Evolutionary conservation across 768 basidiomycete species (phyloP), one percentile per base, ranked within the genome.

Genomic region (Chalciporus sphaerocephalus): DNA sequence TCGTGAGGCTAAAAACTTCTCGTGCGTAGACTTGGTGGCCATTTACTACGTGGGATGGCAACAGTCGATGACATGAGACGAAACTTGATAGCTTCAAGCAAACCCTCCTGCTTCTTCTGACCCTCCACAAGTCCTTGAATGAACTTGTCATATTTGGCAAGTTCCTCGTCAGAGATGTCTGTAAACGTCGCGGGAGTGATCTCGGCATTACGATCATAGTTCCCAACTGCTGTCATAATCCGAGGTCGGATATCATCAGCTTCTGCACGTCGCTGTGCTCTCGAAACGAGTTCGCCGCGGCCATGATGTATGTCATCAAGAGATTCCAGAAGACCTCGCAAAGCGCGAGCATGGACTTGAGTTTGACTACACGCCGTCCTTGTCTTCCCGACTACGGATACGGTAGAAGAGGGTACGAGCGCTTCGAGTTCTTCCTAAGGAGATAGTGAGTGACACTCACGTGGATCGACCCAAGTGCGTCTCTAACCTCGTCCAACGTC

Each of bases 101-200:
- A 56, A 7, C 74, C 75, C 36, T 78, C 74, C 55, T 95, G 91
- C 57, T 75, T 78, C 55, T 66, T 69, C 50, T 78, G 76, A 37
- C 75, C 70, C 25, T 73, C 70, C 13, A 51, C 71, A 30, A 84
- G 74, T 44, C 78, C 79, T 27, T 76, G 71, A 27, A 97, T 69
- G 58, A 83, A 85, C 48, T 75, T 76, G 47, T 90, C 87, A 51
- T 92, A 94, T 66, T 92, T 93, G 1, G 74, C 75, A 40, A 97
- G 65, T 56, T 89, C 87, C 48, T 81, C 76, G 45, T 91, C 85
- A 22, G 85, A 78, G 11, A 89, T 71, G 44, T 87, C 85, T 57
- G 93, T 89, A 60, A 97, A 97, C 83, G 87, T 86, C 18, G 83
- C 86, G 0, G 94, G 82, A 27, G 83, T 81, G 15, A 91, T 78